Evolutionary conservation across 2,329 filamentous ascomycete species (phyloP), one percentile per base, ranked within the genome.

Genomic region (Elsinoe batatas): DNA sequence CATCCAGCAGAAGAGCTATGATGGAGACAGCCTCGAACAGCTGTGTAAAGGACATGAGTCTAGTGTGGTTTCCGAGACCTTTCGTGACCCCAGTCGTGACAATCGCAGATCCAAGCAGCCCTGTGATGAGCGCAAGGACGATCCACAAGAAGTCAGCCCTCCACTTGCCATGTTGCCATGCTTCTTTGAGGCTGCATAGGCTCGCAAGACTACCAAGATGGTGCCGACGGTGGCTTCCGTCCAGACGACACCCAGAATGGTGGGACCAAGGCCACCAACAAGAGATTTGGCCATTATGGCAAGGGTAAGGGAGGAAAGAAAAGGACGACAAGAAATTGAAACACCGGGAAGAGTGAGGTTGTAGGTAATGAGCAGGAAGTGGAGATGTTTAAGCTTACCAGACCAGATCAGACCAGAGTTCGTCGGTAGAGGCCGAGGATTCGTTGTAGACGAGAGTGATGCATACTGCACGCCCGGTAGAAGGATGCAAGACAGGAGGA

Each of bases 91-190:
- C 37, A 5, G 17, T 42, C 17, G 22, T 17, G 12, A 42, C 53
- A 5, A 55, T 12, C 11, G 11, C 38, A 11, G 40, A 46, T 11
- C 6, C 26, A 11, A 36, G 12, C 7, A 46, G n/a, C 1, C 4
- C 38, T n/a, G 40, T 20, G 11, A 55, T 26, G 22, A 55, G 26
- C 5, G 53, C 53, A 11, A 55, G 7, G 7, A 36, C 38, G n/a
- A 47, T 44, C 53, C 53, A 55, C 12, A 55, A 37, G 40, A 55
- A 55, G 30, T 55, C 53, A 1, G 8, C 18, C n/a, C 53, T 22
- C 53, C 53, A 55, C 8, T 35, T 55, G 5, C 42, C 42, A 26
- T 20, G 10, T 35, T 55, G 5, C 42, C 42, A 26, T 20, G 10
- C 53, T 55, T 55, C 32, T 47, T 55, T 7, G 37, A 44, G 11